Base-by-base conservation (phyloP, 2,329 filamentous ascomycete species). In the Ilyonectria robusta region DNA sequence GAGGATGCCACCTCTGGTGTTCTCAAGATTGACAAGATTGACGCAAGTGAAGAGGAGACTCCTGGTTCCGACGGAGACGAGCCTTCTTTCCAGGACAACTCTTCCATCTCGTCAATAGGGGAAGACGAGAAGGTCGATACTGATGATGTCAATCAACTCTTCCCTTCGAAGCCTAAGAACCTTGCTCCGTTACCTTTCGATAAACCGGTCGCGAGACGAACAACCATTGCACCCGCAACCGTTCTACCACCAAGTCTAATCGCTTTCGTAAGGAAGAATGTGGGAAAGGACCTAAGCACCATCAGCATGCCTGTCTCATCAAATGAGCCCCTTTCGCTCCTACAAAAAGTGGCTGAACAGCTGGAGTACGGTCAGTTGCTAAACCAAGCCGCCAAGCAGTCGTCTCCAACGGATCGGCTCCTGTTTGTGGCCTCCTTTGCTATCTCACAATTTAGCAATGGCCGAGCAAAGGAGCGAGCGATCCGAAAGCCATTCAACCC, bases 401-500 rank as follows among this genome's bases (percentile, higher is more conserved):
- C 85, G 26, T 85, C 88, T 8, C 77, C 86, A 1, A 83, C 82
- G 31, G 92, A 97, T 70, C 91, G 95, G 8, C 85, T 98, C 11
- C 86, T 97, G 59, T 93, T 95, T 77, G 90, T 99, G 58, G 89
- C 94, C 0, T 95, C 95, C 2, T 99, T 98, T 80, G 96, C 96
- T 10, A 85, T 98, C 19, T 97, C 95, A 10, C 89, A 92, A 68
- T 93, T 98, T 73, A 96, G 94, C 65, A 92, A 89, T 75, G 89
- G 88, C 51, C 91, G 96, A 33, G 91, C 94, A 69, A 97, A 94
- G 77, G 96, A 99, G 80, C 93, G 96, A 46, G 92, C 95, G 3
- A 93, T 97, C 67, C 93, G 96, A 71, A 99, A 99, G 79, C 96
- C 96, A 0, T 99, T 98, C 83, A 99, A 98, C 75, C 96, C 96